Evolutionary conservation across 169 alveolate species (phyloP).

Genomic region (Plasmodium blacklocki): DNA sequence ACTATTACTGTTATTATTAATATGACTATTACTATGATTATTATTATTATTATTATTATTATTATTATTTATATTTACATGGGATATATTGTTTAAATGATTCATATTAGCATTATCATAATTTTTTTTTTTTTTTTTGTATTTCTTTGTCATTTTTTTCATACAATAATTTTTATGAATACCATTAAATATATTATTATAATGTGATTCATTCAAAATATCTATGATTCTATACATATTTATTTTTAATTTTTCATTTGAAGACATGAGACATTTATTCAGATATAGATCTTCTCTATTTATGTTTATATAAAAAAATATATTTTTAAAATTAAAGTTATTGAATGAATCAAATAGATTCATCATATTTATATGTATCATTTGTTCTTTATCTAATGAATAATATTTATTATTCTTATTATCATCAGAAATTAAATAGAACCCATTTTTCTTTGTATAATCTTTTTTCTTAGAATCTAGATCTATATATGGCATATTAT

Average conservation of each 20-base stretch:
- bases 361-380: conserved; percentile 2
- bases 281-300: conserved; percentile 70
- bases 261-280: conserved; percentile 39
- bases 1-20: no score
- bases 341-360: conserved; percentile 33
- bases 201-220: conserved; percentile 15
- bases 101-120: no score
- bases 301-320: conserved; percentile 29
- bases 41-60: no score
- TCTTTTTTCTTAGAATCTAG: no score
- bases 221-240: conserved; percentile 42
- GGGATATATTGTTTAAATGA: no score
- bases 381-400: not conserved
- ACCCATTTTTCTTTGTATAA: no score
- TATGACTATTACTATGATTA: no score
- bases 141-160: not conserved
- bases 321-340: conserved; percentile 32
- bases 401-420: no score
- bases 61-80: no score
- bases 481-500: no score
- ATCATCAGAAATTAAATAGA: no score
- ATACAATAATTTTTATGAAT: not conserved
- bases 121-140: not conserved
- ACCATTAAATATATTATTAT: not conserved
- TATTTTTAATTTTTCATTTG: conserved; percentile 13